These are phyloP conservation scores for Saturnispora besseyi DNA, from an alignment of 805 yeast genomes.

Conservation along the genomic window DNA sequence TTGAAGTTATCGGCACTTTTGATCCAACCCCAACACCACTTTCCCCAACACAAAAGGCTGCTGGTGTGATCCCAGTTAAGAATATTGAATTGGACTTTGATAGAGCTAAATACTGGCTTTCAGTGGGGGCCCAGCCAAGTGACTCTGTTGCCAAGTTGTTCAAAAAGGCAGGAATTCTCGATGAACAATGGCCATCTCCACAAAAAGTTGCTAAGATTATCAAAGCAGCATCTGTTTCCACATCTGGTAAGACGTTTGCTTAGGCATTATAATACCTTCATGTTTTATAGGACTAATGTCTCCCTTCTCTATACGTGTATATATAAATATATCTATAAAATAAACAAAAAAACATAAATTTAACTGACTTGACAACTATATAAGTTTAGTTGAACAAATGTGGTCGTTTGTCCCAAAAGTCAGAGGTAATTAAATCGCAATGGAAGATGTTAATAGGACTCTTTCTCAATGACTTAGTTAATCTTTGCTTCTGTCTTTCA, in stretches of 20 bases:
- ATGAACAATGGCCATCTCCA: conserved; percentile 52
- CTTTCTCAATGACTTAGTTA: conserved; percentile 40
- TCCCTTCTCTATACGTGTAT: not conserved
- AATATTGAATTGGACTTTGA: conserved; percentile 79
- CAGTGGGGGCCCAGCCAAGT: conserved; percentile 94
- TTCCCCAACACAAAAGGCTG: conserved; percentile 48
- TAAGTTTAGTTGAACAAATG: conserved; percentile 19
- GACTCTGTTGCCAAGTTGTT: conserved; percentile 70
- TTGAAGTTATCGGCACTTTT: conserved; percentile 92
- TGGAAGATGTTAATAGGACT: conserved; percentile 39
- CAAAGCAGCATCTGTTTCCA: conserved; percentile 12
- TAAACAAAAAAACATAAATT: not conserved
- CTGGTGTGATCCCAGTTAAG: conserved; percentile 54
- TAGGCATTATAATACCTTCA: conserved; percentile 1
- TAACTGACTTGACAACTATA: not conserved
- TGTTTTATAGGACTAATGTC: not conserved
- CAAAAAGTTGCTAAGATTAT: conserved; percentile 16
- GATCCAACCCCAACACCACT: conserved; percentile 72
- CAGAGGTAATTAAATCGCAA: conserved; percentile 54
- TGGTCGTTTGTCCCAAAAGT: conserved; percentile 50
- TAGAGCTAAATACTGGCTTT: conserved; percentile 91
- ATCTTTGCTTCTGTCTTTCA: conserved; percentile 19
- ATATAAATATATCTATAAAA: not conserved
- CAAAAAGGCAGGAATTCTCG: conserved; percentile 66
- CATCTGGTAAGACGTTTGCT: conserved; percentile 21